phyloP scores from a whole-genome alignment of 768 basidiomycete genomes.

The Leccinum boreale region DNA sequence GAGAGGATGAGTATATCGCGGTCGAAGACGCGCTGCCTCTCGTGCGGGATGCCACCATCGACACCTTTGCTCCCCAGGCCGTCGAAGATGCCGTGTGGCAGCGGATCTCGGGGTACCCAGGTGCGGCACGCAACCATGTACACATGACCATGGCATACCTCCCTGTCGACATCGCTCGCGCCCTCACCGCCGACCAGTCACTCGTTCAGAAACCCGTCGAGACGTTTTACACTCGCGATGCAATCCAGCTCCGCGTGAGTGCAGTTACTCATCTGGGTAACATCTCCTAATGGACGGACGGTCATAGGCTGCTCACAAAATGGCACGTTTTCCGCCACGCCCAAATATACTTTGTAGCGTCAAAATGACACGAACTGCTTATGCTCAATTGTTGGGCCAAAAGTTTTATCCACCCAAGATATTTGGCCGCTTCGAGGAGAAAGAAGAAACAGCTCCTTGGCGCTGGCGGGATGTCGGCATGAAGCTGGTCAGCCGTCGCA shows the following conservation, averaged over 20 bases:
- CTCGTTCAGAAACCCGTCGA: conserved; percentile 87
- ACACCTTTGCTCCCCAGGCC: conserved; percentile 57
- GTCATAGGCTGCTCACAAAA: conserved; percentile 77
- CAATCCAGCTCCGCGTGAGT: conserved; percentile 80
- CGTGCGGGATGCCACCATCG: conserved; percentile 48
- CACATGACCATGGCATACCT: conserved; percentile 80
- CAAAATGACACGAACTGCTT: conserved; percentile 84
- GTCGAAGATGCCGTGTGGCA: conserved; percentile 70
- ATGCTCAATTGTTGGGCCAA: conserved; percentile 90
- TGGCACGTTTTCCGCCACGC: conserved; percentile 85
- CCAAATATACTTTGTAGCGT: conserved; percentile 60
- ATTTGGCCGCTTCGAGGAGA: conserved; percentile 73
- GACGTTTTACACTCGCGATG: conserved; percentile 94
- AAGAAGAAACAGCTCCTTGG: conserved; percentile 63
- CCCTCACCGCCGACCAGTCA: conserved; percentile 56
- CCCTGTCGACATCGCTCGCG: conserved; percentile 75
- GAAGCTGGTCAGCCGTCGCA: conserved; percentile 67
- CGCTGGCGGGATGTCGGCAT: conserved; percentile 84
- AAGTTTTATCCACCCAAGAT: conserved; percentile 89
- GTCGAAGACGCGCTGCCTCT: conserved; percentile 61
- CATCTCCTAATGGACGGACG: conserved; percentile 4
- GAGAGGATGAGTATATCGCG: conserved; percentile 51
- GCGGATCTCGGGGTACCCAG: conserved; percentile 77
- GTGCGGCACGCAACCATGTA: conserved; percentile 56
- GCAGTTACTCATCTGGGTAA: background rate